These are phyloP conservation scores for Lepiota subincarnata DNA, from an alignment of 768 basidiomycete species.

Conservation along the genomic window DNA sequence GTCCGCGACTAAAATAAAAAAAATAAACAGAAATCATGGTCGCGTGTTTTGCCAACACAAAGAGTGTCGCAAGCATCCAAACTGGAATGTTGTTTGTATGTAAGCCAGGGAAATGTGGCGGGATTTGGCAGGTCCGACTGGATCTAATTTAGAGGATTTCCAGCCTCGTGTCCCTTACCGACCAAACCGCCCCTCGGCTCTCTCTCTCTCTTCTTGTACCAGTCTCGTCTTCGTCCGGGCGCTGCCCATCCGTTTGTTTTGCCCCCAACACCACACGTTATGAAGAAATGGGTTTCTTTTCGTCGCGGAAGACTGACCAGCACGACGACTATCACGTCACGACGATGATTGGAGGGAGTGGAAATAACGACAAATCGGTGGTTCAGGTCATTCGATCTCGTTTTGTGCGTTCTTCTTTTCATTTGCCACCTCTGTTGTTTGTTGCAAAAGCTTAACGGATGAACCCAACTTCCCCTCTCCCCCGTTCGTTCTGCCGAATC, in stretches of 20 bases:
- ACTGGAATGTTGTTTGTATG: too few species aligned
- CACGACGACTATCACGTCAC: slow-evolving; percentile 30
- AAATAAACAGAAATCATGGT: too few species aligned
- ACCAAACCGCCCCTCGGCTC: neutral
- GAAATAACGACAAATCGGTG: slow-evolving; percentile 38
- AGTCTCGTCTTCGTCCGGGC: neutral
- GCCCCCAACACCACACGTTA: slow-evolving; percentile 21
- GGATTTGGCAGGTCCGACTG: neutral
- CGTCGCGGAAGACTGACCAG: slow-evolving; percentile 43
- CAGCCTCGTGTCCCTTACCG: slow-evolving; percentile 14
- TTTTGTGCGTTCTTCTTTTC: slow-evolving; percentile 42
- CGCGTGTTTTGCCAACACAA: too few species aligned
- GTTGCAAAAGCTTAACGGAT: slow-evolving; percentile 14
- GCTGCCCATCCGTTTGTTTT: neutral
- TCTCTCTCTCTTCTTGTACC: neutral
- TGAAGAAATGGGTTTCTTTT: slow-evolving; percentile 53
- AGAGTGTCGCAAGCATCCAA: too few species aligned
- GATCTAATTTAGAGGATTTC: slow-evolving; percentile 14
- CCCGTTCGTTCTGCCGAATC: slow-evolving; percentile 6
- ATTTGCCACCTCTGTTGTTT: slow-evolving; percentile 10
- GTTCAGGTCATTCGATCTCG: slow-evolving; percentile 57
- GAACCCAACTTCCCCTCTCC: slow-evolving; percentile 15
- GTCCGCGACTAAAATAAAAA: too few species aligned
- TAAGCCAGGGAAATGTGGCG: neutral
- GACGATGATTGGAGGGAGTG: slow-evolving; percentile 19